Conservation (phyloP, 2,329 filamentous ascomycete genomes). For the Fusarium albosuccineum region DNA sequence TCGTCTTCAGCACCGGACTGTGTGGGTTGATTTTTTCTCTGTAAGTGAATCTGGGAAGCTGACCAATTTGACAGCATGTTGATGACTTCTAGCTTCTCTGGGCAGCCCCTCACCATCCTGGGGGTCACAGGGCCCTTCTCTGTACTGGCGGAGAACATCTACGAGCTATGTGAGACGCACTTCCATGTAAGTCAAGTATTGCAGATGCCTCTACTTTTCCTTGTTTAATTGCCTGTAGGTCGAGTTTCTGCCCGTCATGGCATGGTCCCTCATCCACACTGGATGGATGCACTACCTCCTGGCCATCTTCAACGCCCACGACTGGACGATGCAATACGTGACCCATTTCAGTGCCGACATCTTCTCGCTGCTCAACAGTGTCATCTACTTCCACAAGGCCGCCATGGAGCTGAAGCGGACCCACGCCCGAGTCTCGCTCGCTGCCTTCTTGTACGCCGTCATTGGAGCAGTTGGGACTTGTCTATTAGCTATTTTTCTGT, state of each 20-base stretch:
- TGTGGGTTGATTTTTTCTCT: slow-evolving; percentile 73
- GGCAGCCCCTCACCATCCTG: slow-evolving; percentile 74
- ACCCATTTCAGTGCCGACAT: slow-evolving; percentile 76
- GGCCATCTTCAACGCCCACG: slow-evolving; percentile 75
- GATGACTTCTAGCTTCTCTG: slow-evolving; percentile 58
- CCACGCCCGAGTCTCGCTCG: slow-evolving; percentile 67
- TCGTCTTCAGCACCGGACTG: slow-evolving; percentile 74
- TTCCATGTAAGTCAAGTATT: slow-evolving; percentile 60
- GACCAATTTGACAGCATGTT: not conserved
- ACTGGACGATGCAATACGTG: slow-evolving; percentile 79
- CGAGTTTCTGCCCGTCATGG: slow-evolving; percentile 75
- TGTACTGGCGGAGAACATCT: slow-evolving; percentile 76
- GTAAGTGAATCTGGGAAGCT: slow-evolving; percentile 51
- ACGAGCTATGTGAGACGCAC: slow-evolving; percentile 65
- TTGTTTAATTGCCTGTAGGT: slow-evolving; percentile 53
- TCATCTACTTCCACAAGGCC: slow-evolving; percentile 78
- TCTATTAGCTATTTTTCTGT: slow-evolving; percentile 71
- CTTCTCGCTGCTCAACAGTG: slow-evolving; percentile 74
- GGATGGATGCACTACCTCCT: slow-evolving; percentile 75
- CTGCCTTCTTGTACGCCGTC: slow-evolving; percentile 74
- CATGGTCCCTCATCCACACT: slow-evolving; percentile 75
- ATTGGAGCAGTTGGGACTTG: slow-evolving; percentile 75
- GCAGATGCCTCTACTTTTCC: not conserved
- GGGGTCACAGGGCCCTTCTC: slow-evolving; percentile 76
- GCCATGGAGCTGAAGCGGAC: slow-evolving; percentile 73